These are phyloP conservation scores for Euphrasia arctica DNA, from an alignment of 305 asterid genomes.

Conservation along the genomic window DNA sequence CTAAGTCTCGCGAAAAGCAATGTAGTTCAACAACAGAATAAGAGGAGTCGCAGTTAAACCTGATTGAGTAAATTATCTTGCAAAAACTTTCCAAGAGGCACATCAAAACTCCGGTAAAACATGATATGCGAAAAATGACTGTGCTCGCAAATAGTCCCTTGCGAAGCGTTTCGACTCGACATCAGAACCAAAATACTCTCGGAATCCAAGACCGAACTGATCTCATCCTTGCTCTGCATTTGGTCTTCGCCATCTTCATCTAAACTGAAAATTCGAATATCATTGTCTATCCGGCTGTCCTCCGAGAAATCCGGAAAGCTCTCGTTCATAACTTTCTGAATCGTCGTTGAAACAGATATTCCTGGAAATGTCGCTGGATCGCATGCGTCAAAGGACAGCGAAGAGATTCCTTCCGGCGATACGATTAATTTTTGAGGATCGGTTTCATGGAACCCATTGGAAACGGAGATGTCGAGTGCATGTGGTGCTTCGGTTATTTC, in stretches of 20 bases:
- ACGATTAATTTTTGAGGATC: constrained; percentile 29
- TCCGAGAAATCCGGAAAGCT: constrained; percentile 31
- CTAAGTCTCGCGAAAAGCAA: no score
- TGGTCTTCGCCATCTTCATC: constrained; percentile 47
- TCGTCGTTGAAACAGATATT: constrained; percentile 60
- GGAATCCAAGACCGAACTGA: constrained; percentile 79
- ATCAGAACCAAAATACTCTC: constrained; percentile 87
- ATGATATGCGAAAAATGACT: constrained; percentile 87
- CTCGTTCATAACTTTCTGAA: constrained; percentile 65
- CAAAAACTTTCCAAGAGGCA: constrained; percentile 86
- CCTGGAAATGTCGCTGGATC: constrained; percentile 58
- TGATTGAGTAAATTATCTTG: constrained; percentile 78
- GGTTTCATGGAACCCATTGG: constrained; percentile 47
- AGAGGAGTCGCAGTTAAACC: constrained; percentile 35
- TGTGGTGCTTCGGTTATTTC: constrained; percentile 30
- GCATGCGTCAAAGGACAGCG: constrained; percentile 49
- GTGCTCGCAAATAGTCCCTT: constrained; percentile 79
- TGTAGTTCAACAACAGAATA: background rate
- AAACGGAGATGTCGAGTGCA: constrained; percentile 47
- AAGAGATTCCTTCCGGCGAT: constrained; percentile 35
- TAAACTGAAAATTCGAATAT: background rate
- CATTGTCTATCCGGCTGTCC: no score
- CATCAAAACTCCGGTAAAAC: constrained; percentile 86
- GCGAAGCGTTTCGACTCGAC: constrained; percentile 76
- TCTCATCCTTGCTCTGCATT: constrained; percentile 54